These are phyloP conservation scores for Rhododendron williamsianum DNA, from an alignment of 148 eudicot species.

Conservation along the genomic window DNA sequence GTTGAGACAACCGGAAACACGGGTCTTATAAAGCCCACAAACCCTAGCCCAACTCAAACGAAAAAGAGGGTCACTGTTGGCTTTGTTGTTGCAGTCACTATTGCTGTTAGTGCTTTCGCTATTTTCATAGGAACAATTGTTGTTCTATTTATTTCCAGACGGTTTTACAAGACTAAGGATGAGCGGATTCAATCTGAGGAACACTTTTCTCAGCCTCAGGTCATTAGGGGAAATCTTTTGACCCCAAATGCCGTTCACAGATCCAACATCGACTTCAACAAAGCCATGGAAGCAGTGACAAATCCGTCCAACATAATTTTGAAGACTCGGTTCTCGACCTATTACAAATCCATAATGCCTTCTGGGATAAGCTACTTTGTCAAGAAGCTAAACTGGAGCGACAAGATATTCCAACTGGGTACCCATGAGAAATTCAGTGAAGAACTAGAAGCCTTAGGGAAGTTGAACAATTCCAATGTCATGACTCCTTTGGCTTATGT, in stretches of 20 bases:
- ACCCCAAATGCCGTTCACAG: constrained; percentile 51
- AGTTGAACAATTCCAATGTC: constrained; percentile 66
- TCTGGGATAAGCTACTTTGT: constrained; percentile 62
- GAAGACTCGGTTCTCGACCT: constrained; percentile 59
- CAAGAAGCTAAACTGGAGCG: constrained; percentile 73
- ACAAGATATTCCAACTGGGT: constrained; percentile 48
- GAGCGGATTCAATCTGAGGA: constrained; percentile 29
- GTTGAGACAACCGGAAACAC: constrained; percentile 39
- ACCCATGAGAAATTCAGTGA: constrained; percentile 48
- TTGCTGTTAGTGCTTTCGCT: constrained; percentile 27
- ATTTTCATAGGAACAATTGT: constrained; percentile 29
- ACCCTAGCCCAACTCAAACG: neutral
- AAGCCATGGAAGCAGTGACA: constrained; percentile 59
- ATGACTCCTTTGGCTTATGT: constrained; percentile 84
- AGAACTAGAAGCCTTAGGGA: constrained; percentile 58
- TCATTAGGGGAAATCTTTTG: constrained; percentile 37
- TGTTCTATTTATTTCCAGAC: constrained; percentile 35
- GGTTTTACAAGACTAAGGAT: constrained; percentile 26
- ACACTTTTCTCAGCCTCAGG: constrained; percentile 27
- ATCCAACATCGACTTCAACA: constrained; percentile 59
- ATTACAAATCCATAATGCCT: constrained; percentile 68
- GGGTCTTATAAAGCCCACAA: constrained; percentile 9
- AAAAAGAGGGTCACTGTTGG: constrained; percentile 14
- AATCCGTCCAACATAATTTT: constrained; percentile 35
- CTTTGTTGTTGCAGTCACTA: constrained; percentile 27